These are phyloP conservation scores for Grosmannia clavigera DNA, from an alignment of 2,329 filamentous ascomycete species.

Conservation along the genomic window DNA sequence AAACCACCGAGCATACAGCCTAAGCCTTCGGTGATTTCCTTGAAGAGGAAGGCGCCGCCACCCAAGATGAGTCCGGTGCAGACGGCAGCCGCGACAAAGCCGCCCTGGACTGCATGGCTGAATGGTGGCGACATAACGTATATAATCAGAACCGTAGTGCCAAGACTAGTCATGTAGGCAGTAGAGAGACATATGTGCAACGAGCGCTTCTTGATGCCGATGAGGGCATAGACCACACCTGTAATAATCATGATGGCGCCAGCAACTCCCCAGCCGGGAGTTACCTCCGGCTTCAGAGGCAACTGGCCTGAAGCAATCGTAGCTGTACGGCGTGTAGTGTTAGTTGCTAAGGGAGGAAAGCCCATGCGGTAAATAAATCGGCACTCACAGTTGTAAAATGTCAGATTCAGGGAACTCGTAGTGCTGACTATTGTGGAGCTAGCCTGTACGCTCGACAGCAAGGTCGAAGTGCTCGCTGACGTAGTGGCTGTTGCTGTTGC, in stretches of 20 bases:
- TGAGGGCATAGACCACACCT: constrained; percentile 57
- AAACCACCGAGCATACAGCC: constrained; percentile 82
- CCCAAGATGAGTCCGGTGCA: constrained; percentile 65
- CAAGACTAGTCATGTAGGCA: constrained; percentile 58
- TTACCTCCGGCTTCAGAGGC: constrained; percentile 62
- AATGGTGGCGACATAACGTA: constrained; percentile 80
- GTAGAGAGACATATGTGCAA: constrained; percentile 72
- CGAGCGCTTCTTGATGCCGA: constrained; percentile 74
- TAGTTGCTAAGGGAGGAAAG: background rate
- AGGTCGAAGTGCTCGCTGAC: background rate
- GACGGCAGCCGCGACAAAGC: constrained; percentile 68
- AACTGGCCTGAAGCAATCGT: constrained; percentile 42
- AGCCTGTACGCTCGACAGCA: background rate
- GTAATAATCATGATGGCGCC: constrained; percentile 64
- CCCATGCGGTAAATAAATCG: background rate
- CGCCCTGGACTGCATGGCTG: constrained; percentile 65
- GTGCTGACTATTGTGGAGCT: background rate
- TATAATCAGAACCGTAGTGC: constrained; percentile 69
- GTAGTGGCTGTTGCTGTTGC: background rate
- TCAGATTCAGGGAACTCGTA: background rate
- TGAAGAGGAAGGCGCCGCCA: constrained; percentile 62
- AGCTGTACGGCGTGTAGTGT: background rate
- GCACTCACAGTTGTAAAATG: constrained; percentile 17
- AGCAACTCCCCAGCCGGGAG: constrained; percentile 67
- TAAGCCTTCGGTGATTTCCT: constrained; percentile 69